Base-by-base conservation (phyloP, 257 asterid species). In the Solanum acaule region DNA sequence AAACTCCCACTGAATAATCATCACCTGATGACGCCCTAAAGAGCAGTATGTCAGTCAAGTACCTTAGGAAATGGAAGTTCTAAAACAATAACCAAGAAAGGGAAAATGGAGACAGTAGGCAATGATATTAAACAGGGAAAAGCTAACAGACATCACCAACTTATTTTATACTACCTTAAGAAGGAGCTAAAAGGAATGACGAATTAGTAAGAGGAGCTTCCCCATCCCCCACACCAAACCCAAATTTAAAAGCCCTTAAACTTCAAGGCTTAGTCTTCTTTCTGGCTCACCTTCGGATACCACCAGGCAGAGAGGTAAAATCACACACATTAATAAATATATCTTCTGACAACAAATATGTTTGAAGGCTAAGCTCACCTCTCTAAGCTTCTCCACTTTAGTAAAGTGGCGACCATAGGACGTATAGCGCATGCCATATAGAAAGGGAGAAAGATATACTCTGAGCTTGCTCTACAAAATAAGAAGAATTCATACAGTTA, bases 361-460 rank as follows among this genome's bases (percentile, higher is more conserved):
- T n/a, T 73, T 59, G 34, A 89, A 84, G 87, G 65, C 61, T 87
- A 59, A 89, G 90, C 96, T 86, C 76, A 96, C 99, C 98, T 87
- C 94, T 92, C 93, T 90, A 86, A 96, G 93, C 91, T 95, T 96
- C 63, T 97, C 96, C 87, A 85, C 84, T 91, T 93, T 94, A 23
- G 98, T 97, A 90, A 97, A 97, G 91, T 97, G 99, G 78, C 99
- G 96, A 87, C 99, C 99, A 91, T 92, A 96, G 27, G 99, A 97
- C 59, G 99, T 97, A 90, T 97, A 96, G 81, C 99, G 99, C 93
- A 88, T 88, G 61, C 98, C 98, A 91, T 93, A 86, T 38, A 95
- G 88, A 92, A 96, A 94, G 56, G 98, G 99, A 88, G 98, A 91
- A 90, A 96, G 97, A 91, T 93, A 91, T 52, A 96, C 94, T 89